Percentiles rank a stretch among this genome's conserved stretches.
Conservation (phyloP, 2,329 filamentous ascomycete genomes). For the Fusarium compactum region DNA sequence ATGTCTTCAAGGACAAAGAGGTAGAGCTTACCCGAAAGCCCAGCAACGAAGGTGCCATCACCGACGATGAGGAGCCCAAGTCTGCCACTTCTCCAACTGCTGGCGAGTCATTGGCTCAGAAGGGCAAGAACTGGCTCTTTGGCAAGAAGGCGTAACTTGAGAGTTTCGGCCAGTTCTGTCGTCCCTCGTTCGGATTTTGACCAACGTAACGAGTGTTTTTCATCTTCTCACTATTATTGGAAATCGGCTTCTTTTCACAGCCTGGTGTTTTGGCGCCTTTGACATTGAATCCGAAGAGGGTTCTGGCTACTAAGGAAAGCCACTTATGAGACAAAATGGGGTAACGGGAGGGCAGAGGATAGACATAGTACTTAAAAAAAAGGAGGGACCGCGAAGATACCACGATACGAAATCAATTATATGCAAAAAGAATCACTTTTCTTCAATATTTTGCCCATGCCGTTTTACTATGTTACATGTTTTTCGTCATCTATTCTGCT, state of each 20-base stretch:
- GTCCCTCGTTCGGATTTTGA: background rate
- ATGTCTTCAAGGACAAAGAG: slow-evolving; percentile 68
- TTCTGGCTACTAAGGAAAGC: slow-evolving; percentile 11
- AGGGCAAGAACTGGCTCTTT: slow-evolving; percentile 64
- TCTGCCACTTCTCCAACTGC: slow-evolving; percentile 5
- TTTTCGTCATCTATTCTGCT: slow-evolving; percentile 25
- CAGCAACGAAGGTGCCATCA: slow-evolving; percentile 51
- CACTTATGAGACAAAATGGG: slow-evolving; percentile 12
- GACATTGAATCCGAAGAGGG: slow-evolving; percentile 8
- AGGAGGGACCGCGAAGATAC: slow-evolving; percentile 42
- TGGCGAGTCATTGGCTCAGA: slow-evolving; percentile 50
- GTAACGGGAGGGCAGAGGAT: slow-evolving; percentile 5
- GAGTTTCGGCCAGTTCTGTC: background rate
- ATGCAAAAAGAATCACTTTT: slow-evolving; percentile 18
- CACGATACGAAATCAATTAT: slow-evolving; percentile 30
- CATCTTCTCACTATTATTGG: slow-evolving; percentile 11
- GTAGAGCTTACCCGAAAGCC: slow-evolving; percentile 48
- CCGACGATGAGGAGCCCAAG: slow-evolving; percentile 36
- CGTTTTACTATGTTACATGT: slow-evolving; percentile 40
- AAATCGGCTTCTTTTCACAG: slow-evolving; percentile 28
- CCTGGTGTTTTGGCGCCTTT: slow-evolving; percentile 45
- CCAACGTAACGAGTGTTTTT: background rate
- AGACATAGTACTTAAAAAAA: slow-evolving; percentile 1
- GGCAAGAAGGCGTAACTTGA: slow-evolving; percentile 58
- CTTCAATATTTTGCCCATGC: slow-evolving; percentile 18